Percentiles rank a stretch among this genome's conserved stretches.
phyloP scores from a whole-genome alignment of 108 stramenopile genomes.

The Bacterosira constricta region DNA sequence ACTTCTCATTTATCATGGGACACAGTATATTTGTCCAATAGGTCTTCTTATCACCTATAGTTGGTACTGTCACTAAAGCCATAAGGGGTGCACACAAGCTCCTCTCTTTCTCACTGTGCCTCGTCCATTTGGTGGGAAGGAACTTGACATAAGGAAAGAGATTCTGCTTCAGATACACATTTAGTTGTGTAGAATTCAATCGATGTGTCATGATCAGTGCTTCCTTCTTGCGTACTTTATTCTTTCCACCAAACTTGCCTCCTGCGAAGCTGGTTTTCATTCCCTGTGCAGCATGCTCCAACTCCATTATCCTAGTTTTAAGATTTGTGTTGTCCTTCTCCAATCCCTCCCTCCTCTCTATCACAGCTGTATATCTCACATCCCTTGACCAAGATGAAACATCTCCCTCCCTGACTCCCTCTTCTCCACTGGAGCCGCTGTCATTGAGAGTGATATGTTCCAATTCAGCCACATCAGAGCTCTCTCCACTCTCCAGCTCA shows the following conservation, averaged over 20 bases:
- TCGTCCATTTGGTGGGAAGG: not conserved
- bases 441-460: no score
- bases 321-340: no score
- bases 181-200: not conserved
- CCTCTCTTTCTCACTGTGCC: not conserved
- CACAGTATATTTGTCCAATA: not conserved
- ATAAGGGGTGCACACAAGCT: not conserved
- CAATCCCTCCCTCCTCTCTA: no score
- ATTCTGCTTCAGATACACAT: not conserved
- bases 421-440: no score
- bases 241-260: not conserved
- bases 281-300: no score
- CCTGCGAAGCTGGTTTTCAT: no score
- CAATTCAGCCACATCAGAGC: no score
- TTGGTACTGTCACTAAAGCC: not conserved
- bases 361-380: no score
- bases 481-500: no score
- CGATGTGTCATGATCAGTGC: not conserved
- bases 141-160: not conserved
- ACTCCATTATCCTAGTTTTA: no score
- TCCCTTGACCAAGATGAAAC: no score
- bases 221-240: not conserved
- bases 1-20: not conserved
- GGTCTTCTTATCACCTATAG: not conserved
- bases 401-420: no score